phyloP scores from a whole-genome alignment of 768 basidiomycete genomes.

The Psilocybe subaeruginosa region DNA sequence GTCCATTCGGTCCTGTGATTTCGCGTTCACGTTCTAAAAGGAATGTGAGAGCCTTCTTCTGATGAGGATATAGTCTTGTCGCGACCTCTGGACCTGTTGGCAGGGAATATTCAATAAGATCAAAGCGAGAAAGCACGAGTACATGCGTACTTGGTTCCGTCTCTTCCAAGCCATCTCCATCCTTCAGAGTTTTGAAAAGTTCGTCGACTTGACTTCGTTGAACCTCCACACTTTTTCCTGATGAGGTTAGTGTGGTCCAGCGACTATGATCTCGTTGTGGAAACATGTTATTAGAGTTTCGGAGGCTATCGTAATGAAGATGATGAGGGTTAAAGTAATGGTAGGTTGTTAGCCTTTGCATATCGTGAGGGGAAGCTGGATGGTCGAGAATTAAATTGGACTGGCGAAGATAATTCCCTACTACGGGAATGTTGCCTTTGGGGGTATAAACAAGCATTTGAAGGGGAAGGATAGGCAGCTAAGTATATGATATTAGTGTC shows the following conservation, averaged over 20 bases:
- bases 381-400: slow-evolving; percentile 78
- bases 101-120: slow-evolving; percentile 13
- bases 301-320: slow-evolving; percentile 72
- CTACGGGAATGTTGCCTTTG: slow-evolving; percentile 86
- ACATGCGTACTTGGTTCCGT: slow-evolving; percentile 75
- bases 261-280: slow-evolving; percentile 39
- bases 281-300: slow-evolving; percentile 41
- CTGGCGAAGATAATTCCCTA: slow-evolving; percentile 75
- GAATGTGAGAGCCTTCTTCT: slow-evolving; percentile 97
- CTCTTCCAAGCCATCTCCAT: slow-evolving; percentile 85
- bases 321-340: slow-evolving; percentile 91
- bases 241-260: slow-evolving; percentile 56
- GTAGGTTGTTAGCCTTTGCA: slow-evolving; percentile 58
- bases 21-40: slow-evolving; percentile 87
- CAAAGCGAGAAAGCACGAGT: slow-evolving; percentile 13
- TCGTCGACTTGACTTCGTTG: slow-evolving; percentile 94
- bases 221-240: slow-evolving; percentile 84
- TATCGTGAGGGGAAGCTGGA: slow-evolving; percentile 70
- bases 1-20: slow-evolving; percentile 56
- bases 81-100: slow-evolving; percentile 67
- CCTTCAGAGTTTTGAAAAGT: slow-evolving; percentile 85
- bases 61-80: slow-evolving; percentile 93
- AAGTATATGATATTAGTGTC: not conserved
- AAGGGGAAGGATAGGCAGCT: slow-evolving; percentile 84
- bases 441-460: slow-evolving; percentile 92